phyloP scores from a whole-genome alignment of 768 basidiomycete genomes.

The Plicaturopsis crispa region DNA sequence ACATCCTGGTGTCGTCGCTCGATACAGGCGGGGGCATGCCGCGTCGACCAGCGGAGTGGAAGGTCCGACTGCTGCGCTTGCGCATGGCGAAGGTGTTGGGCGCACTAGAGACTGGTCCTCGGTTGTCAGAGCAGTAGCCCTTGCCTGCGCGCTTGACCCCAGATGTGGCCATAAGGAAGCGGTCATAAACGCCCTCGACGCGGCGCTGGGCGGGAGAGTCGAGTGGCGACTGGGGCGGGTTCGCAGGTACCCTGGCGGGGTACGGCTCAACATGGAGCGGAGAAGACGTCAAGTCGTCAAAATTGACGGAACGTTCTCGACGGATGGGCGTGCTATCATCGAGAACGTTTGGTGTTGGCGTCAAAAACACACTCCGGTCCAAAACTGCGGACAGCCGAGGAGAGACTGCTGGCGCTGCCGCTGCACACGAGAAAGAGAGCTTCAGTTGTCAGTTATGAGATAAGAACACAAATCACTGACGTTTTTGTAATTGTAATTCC shows the following conservation, averaged over 20 bases:
- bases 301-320: constrained; percentile 9
- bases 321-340: no score
- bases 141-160: constrained; percentile 75
- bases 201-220: constrained; percentile 54
- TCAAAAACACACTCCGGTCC: constrained; percentile 63
- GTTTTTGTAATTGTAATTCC: constrained; percentile 55
- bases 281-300: constrained; percentile 54
- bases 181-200: constrained; percentile 72
- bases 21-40: constrained; percentile 70
- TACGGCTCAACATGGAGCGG: constrained; percentile 62
- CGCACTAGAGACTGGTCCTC: constrained; percentile 36
- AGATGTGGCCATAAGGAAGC: constrained; percentile 75
- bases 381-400: constrained; percentile 59
- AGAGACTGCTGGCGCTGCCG: constrained; percentile 29
- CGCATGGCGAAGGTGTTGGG: constrained; percentile 2
- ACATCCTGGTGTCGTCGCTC: constrained; percentile 43
- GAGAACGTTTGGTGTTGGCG: no score
- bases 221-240: constrained; percentile 25
- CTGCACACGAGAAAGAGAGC: constrained; percentile 6
- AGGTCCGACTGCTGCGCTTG: constrained; percentile 15
- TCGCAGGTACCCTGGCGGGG: constrained; percentile 36
- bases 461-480: constrained; percentile 29
- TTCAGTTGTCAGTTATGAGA: constrained; percentile 2
- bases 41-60: constrained; percentile 30
- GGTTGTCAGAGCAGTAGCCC: constrained; percentile 37